Evolutionary conservation across 1,284 basidiomycete species (phyloP).

Genomic region (Psilocybe mexicana): DNA sequence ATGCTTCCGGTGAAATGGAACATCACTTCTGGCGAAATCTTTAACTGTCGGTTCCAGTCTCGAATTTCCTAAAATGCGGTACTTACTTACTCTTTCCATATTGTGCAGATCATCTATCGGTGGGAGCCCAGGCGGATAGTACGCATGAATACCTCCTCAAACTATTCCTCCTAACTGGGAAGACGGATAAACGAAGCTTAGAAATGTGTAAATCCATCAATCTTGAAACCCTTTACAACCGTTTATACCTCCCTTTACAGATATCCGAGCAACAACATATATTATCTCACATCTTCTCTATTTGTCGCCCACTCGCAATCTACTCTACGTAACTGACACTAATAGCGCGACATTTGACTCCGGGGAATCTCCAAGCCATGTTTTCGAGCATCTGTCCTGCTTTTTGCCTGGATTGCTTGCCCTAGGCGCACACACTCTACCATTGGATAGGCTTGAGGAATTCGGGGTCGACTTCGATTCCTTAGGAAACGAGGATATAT

Average conservation of each 20-base stretch:
- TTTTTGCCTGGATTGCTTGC: constrained; percentile 80
- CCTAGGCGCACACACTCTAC: constrained; percentile 64
- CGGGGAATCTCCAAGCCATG: constrained; percentile 43
- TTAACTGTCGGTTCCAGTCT: constrained; percentile 32
- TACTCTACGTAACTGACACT: constrained; percentile 72
- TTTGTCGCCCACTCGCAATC: constrained; percentile 59
- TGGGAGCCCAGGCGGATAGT: constrained; percentile 69
- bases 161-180: constrained; percentile 64
- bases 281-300: constrained; percentile 68
- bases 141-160: constrained; percentile 78
- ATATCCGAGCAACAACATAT: constrained; percentile 59
- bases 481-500: constrained; percentile 36
- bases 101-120: constrained; percentile 48
- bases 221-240: neutral
- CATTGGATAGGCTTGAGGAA: constrained; percentile 48
- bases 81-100: constrained; percentile 6
- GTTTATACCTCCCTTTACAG: constrained; percentile 35
- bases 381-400: constrained; percentile 76
- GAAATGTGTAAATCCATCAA: constrained; percentile 59
- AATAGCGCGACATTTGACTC: constrained; percentile 27
- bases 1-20: constrained; percentile 61
- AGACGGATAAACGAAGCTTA: constrained; percentile 55
- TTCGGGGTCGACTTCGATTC: constrained; percentile 41
- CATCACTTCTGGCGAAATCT: constrained; percentile 39
- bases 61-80: neutral